Base-by-base conservation (phyloP, 148 eudicot species). In the Dysphania ambrosioides region DNA sequence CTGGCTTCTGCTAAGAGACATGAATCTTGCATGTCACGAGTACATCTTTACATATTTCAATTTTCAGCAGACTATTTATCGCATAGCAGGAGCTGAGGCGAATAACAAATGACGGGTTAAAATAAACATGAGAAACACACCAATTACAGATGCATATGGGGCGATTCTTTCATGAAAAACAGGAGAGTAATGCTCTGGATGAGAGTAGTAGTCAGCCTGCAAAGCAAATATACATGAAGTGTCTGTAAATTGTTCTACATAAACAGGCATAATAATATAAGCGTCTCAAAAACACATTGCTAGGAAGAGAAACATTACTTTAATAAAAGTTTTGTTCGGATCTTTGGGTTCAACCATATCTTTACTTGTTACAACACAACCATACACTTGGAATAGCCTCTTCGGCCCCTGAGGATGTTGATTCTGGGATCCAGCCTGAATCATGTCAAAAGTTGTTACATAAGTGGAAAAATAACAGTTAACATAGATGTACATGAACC, bases 81-180 rank as follows among this genome's bases (percentile, higher is more conserved):
- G 24, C 30, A 11, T 15, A 67, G 6, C 19, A 16, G 24, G 9
- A 12, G 21, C 19, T 23, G 34, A 56, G 55, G 53, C 4, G 4
- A 15, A 47, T 47, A 47, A 13, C 21, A 47, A 30, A 64, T 34
- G 51, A 36, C 3, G 23, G 18, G 5, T n/a, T n/a, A 69, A 42
- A 42, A 53, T 44, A 29, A 21, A 24, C 5, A 79, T 15, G 10
- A 24, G n/a, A 44, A 55, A 72, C 82, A 38, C 82, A 96, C 99
- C 99, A 81, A 96, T 85, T 70, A 89, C 99, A 83, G 99, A 96
- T 68, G 99, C 87, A 84, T 82, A 92, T n/a, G 97, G 99, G 47
- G 97, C 97, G 57, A 96, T 82, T 64, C 81, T 92, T 82, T 90
- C 93, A 72, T 96, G 97, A 77, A 96, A 96, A 85, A 86, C 71